A percentile compares a stretch with the other conserved stretches of the same genome.
Conservation (phyloP, 148 eudicot genomes). For the Vaccinium darrowii region DNA sequence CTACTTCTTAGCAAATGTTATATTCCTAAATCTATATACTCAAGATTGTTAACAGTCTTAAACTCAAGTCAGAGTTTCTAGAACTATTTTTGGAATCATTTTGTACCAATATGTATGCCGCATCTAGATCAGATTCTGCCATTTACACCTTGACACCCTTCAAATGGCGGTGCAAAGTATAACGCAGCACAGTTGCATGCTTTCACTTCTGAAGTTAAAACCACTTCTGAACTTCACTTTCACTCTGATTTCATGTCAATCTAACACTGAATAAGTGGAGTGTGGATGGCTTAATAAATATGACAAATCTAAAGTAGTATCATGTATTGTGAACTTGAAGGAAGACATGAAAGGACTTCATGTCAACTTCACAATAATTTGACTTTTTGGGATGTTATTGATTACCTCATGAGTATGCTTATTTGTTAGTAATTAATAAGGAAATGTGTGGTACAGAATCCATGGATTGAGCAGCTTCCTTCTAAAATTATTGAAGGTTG, state of each 20-base stretch:
- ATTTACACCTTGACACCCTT: neutral
- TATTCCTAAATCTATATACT: neutral
- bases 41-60: neutral
- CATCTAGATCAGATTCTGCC: neutral
- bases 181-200: neutral
- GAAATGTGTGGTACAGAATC: neutral
- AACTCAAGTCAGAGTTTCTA: neutral
- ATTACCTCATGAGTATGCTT: neutral
- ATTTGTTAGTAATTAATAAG: neutral
- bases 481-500: neutral
- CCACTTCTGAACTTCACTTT: neutral
- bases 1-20: neutral
- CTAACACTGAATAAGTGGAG: neutral
- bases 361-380: neutral
- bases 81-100: neutral
- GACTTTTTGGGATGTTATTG: neutral
- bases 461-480: neutral
- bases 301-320: neutral
- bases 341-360: neutral
- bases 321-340: neutral
- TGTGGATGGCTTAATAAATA: neutral
- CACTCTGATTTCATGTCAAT: neutral
- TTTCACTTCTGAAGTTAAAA: neutral
- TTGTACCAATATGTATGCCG: neutral
- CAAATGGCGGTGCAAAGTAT: neutral